phyloP scores from a whole-genome alignment of 2,329 filamentous ascomycete genomes.

The Aspergillus viridinutans region DNA sequence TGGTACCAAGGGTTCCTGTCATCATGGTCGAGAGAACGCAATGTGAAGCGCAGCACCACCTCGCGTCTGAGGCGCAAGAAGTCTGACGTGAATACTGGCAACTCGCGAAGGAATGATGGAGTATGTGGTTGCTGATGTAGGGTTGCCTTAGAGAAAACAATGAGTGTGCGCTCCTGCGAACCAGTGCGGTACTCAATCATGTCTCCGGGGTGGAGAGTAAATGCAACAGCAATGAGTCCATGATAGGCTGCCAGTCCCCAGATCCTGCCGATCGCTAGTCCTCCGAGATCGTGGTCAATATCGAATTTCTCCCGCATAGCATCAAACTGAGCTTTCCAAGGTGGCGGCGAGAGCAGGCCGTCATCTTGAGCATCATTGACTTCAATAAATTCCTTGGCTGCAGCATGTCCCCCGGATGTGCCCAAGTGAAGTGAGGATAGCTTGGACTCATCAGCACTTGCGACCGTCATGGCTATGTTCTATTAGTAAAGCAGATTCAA shows the following conservation, averaged over 20 bases:
- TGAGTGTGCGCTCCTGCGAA: constrained; percentile 40
- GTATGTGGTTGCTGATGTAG: constrained; percentile 8
- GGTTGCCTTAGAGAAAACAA: constrained; percentile 33
- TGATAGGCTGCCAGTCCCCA: constrained; percentile 53
- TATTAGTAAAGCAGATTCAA: constrained; percentile 11
- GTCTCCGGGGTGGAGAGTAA: constrained; percentile 54
- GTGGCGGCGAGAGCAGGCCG: constrained; percentile 7
- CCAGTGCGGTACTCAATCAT: constrained; percentile 54
- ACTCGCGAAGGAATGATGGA: neutral
- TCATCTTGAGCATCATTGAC: constrained; percentile 9
- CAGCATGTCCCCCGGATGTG: constrained; percentile 25
- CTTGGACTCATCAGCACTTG: constrained; percentile 8
- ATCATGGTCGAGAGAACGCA: constrained; percentile 18
- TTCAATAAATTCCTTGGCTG: constrained; percentile 12
- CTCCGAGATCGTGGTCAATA: constrained; percentile 47
- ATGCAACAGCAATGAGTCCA: constrained; percentile 46
- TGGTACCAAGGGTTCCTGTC: constrained; percentile 19
- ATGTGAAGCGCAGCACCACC: constrained; percentile 24
- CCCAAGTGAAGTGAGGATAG: constrained; percentile 26
- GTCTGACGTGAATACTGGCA: constrained; percentile 13
- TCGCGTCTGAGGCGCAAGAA: constrained; percentile 16
- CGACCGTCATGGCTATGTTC: constrained; percentile 22
- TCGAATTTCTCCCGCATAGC: constrained; percentile 43
- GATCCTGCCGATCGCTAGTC: constrained; percentile 46
- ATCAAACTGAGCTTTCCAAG: constrained; percentile 30